Evolutionary conservation across 805 yeast genomes (phyloP), one percentile per base, ranked within the genome.

Genomic region (Metschnikowia baotianmanensis): DNA sequence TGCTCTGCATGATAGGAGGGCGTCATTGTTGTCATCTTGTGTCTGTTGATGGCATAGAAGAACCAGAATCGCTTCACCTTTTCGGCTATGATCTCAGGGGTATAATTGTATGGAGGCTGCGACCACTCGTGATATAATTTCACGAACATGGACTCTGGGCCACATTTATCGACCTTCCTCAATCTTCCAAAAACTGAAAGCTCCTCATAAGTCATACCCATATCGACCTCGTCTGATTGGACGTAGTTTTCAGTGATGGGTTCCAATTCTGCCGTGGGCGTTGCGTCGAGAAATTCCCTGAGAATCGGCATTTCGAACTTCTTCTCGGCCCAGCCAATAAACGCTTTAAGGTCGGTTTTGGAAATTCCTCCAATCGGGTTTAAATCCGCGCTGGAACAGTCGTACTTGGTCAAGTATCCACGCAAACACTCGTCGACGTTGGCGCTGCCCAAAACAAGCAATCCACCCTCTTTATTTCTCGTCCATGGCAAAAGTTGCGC

Each of bases 301-400:
- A 93, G 69, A 17, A 93, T 75, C 4, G 96, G 96, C 56, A 91
- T 59, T 1, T 85, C 74, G 58, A 84, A 91, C 40, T 76, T 70
- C 6, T 56, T 59, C 23, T 78, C 72, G 0, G 97, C 88, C 77
- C 88, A 93, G 2, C 72, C 78, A 38, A 93, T 93, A 55, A 95
- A 93, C 38, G 77, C 72, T 59, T 87, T 89, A 59, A 93, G 69
- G 58, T 95, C 99, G 0, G 89, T 88, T 60, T 93, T 93, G 12
- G 99, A 91, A 31, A 93, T 87, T 25, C 97, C 96, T n/a, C 99
- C 99, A 51, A 93, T 95, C 20, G 99, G 99, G 59, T 93, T 93
- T 45, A 93, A 78, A 66, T 93, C 99, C 1, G 99, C 99, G 13
- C 95, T 82, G 3, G 98, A 90, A 62, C 97, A 89, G 62, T 93